Conservation (phyloP, 805 yeast genomes). For the Ogataea paraovalis region DNA sequence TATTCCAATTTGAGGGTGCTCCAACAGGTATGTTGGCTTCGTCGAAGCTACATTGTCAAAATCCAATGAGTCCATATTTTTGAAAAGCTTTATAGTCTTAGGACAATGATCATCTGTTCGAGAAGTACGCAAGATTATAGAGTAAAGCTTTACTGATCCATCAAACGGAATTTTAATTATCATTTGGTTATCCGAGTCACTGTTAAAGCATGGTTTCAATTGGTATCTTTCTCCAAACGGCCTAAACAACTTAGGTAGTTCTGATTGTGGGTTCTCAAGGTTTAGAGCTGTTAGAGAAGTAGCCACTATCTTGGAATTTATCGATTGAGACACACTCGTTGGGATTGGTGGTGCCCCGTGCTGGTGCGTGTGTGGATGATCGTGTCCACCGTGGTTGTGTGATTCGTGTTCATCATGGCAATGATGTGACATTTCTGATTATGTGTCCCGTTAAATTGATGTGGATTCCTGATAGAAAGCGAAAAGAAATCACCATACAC, state of each 20-base stretch:
- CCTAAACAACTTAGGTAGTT: constrained; percentile 51
- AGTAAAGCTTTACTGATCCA: constrained; percentile 60
- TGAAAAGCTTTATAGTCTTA: constrained; percentile 61
- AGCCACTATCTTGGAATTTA: constrained; percentile 57
- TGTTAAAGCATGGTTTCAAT: constrained; percentile 42
- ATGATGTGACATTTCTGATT: constrained; percentile 22
- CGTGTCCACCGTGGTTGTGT: constrained; percentile 16
- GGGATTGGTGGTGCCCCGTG: constrained; percentile 62
- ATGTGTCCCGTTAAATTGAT: no score
- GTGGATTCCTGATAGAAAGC: no score
- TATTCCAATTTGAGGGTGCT: constrained; percentile 64
- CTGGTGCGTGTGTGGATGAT: constrained; percentile 33
- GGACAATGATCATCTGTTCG: constrained; percentile 63
- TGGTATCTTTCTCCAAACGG: constrained; percentile 44
- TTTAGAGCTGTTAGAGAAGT: constrained; percentile 62
- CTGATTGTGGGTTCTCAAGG: constrained; percentile 47
- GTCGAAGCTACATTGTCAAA: constrained; percentile 55
- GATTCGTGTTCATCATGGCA: constrained; percentile 19
- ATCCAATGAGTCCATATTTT: constrained; percentile 67
- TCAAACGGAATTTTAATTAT: constrained; percentile 77
- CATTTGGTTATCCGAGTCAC: constrained; percentile 78
- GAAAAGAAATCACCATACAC: not conserved
- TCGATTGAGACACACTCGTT: constrained; percentile 65
- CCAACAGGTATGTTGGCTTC: constrained; percentile 47
- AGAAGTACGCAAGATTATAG: constrained; percentile 65